Conservation (phyloP, 1,139 yeast species). For the Pichia sp. region DNA sequence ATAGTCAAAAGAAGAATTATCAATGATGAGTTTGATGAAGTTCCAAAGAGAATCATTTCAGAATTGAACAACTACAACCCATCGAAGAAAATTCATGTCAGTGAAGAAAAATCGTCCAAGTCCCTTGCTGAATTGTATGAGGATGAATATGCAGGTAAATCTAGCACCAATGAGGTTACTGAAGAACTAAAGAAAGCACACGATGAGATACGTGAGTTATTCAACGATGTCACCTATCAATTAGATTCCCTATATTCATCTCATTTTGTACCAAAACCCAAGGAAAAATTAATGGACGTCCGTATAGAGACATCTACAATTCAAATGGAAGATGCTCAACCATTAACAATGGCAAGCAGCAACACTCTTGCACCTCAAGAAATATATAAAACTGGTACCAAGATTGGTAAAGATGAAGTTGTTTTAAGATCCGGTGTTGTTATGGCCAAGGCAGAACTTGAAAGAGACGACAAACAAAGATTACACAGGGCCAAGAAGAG, state of each 20-base stretch:
- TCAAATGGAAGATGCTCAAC: constrained; percentile 95
- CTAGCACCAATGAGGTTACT: constrained; percentile 31
- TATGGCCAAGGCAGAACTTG: constrained; percentile 74
- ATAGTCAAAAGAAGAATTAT: constrained; percentile 75
- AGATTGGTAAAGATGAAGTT: constrained; percentile 50
- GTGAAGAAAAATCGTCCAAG: constrained; percentile 77
- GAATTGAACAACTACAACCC: constrained; percentile 54
- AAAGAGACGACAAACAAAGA: constrained; percentile 81
- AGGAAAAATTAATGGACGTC: constrained; percentile 69
- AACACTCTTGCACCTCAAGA: constrained; percentile 94
- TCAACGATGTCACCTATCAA: constrained; percentile 54
- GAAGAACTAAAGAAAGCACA: constrained; percentile 69
- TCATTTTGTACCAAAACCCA: constrained; percentile 88
- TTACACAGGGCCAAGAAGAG: constrained; percentile 83
- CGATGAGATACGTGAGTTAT: constrained; percentile 65
- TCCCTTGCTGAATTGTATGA: constrained; percentile 91
- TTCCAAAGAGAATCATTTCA: constrained; percentile 62
- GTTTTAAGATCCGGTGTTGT: constrained; percentile 74
- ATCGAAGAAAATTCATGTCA: constrained; percentile 48
- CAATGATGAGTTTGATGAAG: constrained; percentile 72
- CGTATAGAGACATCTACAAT: constrained; percentile 74
- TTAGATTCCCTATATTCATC: constrained; percentile 88
- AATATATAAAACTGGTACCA: constrained; percentile 56
- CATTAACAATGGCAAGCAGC: constrained; percentile 67
- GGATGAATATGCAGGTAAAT: constrained; percentile 58